These are phyloP conservation scores for Blastobotrys arbuscula DNA, from an alignment of 1,139 yeast species.

Conservation along the genomic window DNA sequence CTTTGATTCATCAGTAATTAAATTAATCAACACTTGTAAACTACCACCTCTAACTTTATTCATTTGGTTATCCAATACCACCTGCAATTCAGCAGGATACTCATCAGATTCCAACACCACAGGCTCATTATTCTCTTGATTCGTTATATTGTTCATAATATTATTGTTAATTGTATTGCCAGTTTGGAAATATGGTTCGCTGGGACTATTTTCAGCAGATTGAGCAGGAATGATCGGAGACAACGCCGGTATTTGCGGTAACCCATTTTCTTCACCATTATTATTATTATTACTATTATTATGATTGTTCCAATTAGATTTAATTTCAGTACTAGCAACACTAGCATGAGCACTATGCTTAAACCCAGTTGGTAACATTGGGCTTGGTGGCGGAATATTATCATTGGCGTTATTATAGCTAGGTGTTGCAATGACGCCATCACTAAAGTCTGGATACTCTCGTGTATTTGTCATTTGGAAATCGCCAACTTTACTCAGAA, in stretches of 20 bases:
- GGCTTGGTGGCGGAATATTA: constrained; percentile 2
- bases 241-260: constrained; percentile 20
- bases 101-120: constrained; percentile 14
- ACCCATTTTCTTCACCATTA: constrained; percentile 1
- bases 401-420: constrained; percentile 4
- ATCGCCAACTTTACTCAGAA: constrained; percentile 60
- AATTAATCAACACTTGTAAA: constrained; percentile 63
- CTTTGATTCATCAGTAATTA: constrained; percentile 62
- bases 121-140: constrained; percentile 4
- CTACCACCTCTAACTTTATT: constrained; percentile 72
- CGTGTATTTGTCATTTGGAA: constrained; percentile 61
- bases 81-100: constrained; percentile 27
- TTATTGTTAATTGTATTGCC: neutral
- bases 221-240: constrained; percentile 18
- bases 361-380: neutral
- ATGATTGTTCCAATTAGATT: neutral
- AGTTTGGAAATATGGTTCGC: constrained; percentile 14
- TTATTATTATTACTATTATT: neutral
- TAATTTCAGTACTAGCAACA: neutral
- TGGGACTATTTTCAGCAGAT: constrained; percentile 13
- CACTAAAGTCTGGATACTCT: constrained; percentile 70
- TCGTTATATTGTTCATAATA: neutral
- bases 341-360: neutral
- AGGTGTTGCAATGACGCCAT: constrained; percentile 44
- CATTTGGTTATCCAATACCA: constrained; percentile 38